Percentiles rank a stretch among this genome's conserved stretches.
Evolutionary conservation across 139 green algal species (phyloP).

Genomic region (Protoeuglena noctilucae): DNA sequence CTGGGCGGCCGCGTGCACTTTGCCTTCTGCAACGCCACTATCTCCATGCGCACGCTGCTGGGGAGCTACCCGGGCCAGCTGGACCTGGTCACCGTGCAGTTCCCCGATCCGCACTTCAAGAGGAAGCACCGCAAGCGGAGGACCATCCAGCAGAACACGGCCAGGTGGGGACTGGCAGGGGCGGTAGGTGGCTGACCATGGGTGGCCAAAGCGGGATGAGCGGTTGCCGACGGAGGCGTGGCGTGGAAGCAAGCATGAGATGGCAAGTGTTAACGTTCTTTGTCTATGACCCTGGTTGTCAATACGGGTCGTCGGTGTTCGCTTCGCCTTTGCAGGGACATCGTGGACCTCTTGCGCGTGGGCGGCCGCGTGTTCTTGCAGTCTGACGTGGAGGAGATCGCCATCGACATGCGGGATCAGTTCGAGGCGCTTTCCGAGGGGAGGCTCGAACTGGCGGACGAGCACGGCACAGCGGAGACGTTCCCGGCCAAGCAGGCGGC

Average conservation of each 20-base stretch:
- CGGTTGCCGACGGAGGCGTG: too few species aligned
- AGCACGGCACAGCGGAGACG: background rate
- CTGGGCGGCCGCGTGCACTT: slow-evolving; percentile 36
- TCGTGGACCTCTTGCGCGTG: background rate
- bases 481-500: background rate
- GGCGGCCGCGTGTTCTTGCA: slow-evolving; percentile 54
- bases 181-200: slow-evolving; percentile 8
- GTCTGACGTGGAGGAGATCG: slow-evolving; percentile 44
- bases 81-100: slow-evolving; percentile 42
- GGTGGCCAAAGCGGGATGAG: slow-evolving; percentile 17
- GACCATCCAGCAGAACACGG: slow-evolving; percentile 54
- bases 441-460: slow-evolving; percentile 18
- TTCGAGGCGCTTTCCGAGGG: slow-evolving; percentile 24
- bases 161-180: too few species aligned
- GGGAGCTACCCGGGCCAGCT: slow-evolving; percentile 29
- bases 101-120: slow-evolving; percentile 85
- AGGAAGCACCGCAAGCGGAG: slow-evolving; percentile 61
- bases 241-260: background rate
- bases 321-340: background rate
- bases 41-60: slow-evolving; percentile 42
- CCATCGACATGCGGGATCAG: slow-evolving; percentile 29
- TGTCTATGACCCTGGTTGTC: background rate
- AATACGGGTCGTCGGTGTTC: background rate
- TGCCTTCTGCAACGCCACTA: slow-evolving; percentile 56
- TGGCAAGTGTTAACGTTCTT: background rate